phyloP scores from a whole-genome alignment of 257 asterid species.

The Capsicum chinense region DNA sequence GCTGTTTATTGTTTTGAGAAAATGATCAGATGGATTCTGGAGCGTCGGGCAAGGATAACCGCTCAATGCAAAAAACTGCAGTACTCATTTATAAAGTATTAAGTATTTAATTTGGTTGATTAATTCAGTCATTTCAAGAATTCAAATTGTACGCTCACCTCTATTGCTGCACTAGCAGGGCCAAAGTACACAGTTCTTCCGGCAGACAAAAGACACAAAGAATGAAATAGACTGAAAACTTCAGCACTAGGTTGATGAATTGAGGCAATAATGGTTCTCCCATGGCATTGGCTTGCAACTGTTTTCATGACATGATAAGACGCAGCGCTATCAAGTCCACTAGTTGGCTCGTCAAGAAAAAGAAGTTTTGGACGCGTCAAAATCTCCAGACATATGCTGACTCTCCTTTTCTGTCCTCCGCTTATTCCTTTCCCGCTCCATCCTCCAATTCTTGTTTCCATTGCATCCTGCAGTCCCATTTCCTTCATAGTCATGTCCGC shows the following conservation, averaged over 20 bases:
- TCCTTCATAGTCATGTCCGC: conserved; percentile 36
- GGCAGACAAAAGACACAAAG: conserved; percentile 38
- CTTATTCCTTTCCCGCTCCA: conserved; percentile 61
- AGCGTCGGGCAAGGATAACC: conserved; percentile 41
- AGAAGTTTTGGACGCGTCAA: conserved; percentile 60
- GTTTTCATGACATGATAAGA: conserved; percentile 38
- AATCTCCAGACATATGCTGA: conserved; percentile 64
- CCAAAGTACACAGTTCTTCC: conserved; percentile 38
- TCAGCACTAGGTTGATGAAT: conserved; percentile 42
- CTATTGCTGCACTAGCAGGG: conserved; percentile 31
- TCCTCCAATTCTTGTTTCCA: conserved; percentile 42
- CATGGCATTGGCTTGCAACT: conserved; percentile 13
- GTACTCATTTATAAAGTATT: not conserved
- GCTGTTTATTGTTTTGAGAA: conserved; percentile 38
- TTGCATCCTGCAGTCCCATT: conserved; percentile 36
- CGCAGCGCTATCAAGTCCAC: conserved; percentile 74
- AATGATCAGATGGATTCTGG: conserved; percentile 23
- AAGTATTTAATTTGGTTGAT: not conserved
- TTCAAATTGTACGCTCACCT: conserved; percentile 26
- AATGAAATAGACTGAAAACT: conserved; percentile 29
- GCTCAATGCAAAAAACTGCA: conserved; percentile 39
- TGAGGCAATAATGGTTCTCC: conserved; percentile 37
- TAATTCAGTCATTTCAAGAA: not conserved
- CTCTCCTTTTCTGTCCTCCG: conserved; percentile 61
- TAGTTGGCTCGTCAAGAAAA: conserved; percentile 70